Percentiles rank a stretch among this genome's conserved stretches.
Evolutionary conservation across 352 stramenopile species (phyloP).

Genomic region (Pythium biforme): DNA sequence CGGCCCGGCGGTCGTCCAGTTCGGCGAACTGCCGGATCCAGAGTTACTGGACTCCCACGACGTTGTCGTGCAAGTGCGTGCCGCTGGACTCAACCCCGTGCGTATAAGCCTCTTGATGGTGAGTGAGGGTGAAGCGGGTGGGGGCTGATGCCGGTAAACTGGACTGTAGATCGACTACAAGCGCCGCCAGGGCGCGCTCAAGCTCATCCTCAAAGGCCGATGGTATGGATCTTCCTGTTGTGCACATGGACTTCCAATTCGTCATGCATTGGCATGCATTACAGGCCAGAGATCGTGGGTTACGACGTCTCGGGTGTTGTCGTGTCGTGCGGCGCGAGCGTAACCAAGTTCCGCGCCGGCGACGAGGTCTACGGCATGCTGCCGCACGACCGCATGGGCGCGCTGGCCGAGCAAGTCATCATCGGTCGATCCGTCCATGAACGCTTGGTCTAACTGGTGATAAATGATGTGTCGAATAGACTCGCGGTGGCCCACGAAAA

Average conservation of each 20-base stretch:
- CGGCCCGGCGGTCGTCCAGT: conserved; percentile 56
- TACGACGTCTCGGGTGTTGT: conserved; percentile 77
- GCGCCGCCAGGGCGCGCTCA: conserved; percentile 64
- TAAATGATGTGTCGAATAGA: too few relatives aligned
- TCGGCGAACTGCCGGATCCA: conserved; percentile 48
- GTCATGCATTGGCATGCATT: too few relatives aligned
- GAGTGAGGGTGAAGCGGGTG: background rate
- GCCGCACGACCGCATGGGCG: conserved; percentile 56
- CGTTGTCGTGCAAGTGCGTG: conserved; percentile 65
- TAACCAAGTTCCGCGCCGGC: conserved; percentile 54
- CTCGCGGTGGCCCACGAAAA: conserved; percentile 48
- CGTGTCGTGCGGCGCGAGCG: conserved; percentile 43
- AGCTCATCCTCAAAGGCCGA: conserved; percentile 47
- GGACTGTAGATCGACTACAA: conserved; percentile 75
- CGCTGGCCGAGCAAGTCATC: conserved; percentile 58
- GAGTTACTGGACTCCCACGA: conserved; percentile 51
- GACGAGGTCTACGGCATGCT: conserved; percentile 78
- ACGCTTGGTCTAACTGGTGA: too few relatives aligned
- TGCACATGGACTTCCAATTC: too few relatives aligned
- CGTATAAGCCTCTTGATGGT: conserved; percentile 7
- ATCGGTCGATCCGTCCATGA: background rate
- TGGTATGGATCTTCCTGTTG: too few relatives aligned
- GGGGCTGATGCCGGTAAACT: background rate
- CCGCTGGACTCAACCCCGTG: conserved; percentile 62
- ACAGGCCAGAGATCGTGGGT: conserved; percentile 62